Conservation (phyloP, 2,329 filamentous ascomycete species). For the Cladosporium phlei region DNA sequence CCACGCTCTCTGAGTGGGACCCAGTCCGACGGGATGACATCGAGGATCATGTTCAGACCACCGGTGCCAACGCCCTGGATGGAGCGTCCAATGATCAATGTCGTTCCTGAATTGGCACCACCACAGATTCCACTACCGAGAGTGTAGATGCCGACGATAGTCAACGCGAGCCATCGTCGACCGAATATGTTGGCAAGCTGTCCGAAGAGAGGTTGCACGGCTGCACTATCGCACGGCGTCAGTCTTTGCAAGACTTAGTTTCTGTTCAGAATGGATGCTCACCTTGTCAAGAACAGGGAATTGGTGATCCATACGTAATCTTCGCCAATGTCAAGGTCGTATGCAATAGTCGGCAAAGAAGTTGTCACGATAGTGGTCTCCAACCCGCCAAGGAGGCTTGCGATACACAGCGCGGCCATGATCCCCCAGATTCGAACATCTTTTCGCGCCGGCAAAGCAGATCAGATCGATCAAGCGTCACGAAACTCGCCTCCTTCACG, state of each 20-base stretch:
- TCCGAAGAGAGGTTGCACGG: constrained; percentile 6
- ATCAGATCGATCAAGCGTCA: too few relatives aligned
- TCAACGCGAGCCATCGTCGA: constrained; percentile 31
- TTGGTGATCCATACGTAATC: neutral
- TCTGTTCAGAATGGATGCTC: neutral
- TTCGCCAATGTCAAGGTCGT: neutral
- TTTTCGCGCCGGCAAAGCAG: neutral
- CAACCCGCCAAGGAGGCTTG: neutral
- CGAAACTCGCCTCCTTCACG: neutral
- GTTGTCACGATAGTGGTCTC: neutral
- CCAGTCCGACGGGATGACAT: constrained; percentile 49
- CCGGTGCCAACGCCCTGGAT: constrained; percentile 51
- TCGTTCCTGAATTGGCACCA: constrained; percentile 38
- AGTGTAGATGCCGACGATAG: constrained; percentile 43
- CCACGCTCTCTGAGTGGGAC: constrained; percentile 46
- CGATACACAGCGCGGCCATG: neutral
- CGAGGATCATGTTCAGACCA: constrained; percentile 42
- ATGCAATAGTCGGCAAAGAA: neutral
- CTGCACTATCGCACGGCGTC: neutral
- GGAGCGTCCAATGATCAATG: constrained; percentile 50
- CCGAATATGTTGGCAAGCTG: constrained; percentile 15
- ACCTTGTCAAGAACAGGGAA: neutral
- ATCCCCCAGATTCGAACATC: neutral
- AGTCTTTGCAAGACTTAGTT: neutral
- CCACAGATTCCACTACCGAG: constrained; percentile 52